phyloP scores from a whole-genome alignment of 768 basidiomycete genomes.

The Infundibulicybe gibba region DNA sequence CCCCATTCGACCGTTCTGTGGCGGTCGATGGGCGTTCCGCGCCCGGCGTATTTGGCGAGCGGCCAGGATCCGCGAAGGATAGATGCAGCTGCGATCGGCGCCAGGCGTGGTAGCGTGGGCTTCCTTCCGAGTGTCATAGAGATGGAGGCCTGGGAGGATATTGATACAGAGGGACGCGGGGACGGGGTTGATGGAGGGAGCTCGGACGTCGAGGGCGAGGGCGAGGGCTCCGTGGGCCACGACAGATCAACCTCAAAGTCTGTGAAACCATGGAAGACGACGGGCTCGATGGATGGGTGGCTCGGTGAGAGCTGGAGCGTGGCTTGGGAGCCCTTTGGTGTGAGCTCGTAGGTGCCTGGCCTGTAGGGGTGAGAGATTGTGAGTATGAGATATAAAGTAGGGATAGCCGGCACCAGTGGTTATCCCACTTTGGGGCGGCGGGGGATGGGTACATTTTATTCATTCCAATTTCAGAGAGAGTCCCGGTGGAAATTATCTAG shows the following conservation, averaged over 20 bases:
- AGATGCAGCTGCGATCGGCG: conserved; percentile 12
- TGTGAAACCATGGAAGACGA: conserved; percentile 35
- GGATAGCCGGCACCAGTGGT: too few species aligned
- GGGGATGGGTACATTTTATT: too few species aligned
- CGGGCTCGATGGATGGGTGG: conserved; percentile 11
- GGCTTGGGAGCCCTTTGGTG: too few species aligned
- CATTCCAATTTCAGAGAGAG: too few species aligned
- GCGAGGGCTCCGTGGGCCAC: conserved; percentile 27
- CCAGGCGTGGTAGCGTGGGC: conserved; percentile 21
- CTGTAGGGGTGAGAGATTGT: too few species aligned
- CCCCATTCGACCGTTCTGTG: conserved; percentile 43
- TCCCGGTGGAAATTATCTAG: too few species aligned
- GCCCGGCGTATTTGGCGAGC: conserved; percentile 37
- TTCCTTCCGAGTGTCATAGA: conserved; percentile 21
- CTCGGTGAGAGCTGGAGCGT: too few species aligned
- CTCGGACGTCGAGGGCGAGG: conserved; percentile 29
- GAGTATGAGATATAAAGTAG: too few species aligned
- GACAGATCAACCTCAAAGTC: conserved; percentile 48
- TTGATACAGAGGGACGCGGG: conserved; percentile 27
- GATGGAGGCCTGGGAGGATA: conserved; percentile 30
- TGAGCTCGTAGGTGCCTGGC: too few species aligned
- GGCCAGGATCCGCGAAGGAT: conserved; percentile 41
- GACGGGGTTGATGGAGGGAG: conserved; percentile 27
- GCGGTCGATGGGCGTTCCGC: conserved; percentile 46
- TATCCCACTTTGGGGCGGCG: too few species aligned